A percentile compares a stretch with the other conserved stretches of the same genome.
Conservation (phyloP, 441 rosid genomes). For the Biscutella laevigata region DNA sequence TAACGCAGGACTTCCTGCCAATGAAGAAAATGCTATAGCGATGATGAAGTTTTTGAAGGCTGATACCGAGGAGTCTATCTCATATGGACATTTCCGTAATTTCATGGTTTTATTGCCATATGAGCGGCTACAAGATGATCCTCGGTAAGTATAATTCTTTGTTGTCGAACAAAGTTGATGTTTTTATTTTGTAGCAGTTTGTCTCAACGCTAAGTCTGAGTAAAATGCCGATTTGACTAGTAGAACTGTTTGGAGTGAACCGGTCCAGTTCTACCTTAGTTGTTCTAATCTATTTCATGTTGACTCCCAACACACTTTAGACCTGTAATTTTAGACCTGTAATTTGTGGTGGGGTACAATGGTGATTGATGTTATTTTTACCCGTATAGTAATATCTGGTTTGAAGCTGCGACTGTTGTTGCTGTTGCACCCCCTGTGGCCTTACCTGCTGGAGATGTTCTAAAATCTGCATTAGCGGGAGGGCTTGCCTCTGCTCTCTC, state of each 20-base stretch:
- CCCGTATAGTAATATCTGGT: constrained; percentile 73
- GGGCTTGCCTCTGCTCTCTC: constrained; percentile 94
- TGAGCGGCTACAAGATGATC: constrained; percentile 88
- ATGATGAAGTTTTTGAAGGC: constrained; percentile 91
- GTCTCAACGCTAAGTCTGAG: neutral
- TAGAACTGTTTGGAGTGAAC: constrained; percentile 6
- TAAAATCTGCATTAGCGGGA: constrained; percentile 93
- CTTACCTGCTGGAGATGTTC: constrained; percentile 78
- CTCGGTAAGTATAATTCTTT: constrained; percentile 49
- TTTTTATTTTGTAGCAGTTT: neutral
- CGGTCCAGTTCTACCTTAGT: neutral
- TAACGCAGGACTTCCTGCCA: constrained; percentile 93
- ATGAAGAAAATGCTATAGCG: constrained; percentile 89
- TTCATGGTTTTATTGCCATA: constrained; percentile 94
- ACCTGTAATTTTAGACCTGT: neutral
- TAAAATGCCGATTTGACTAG: neutral
- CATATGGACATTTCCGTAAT: constrained; percentile 94
- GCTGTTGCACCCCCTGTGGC: constrained; percentile 92
- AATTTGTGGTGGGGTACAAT: neutral
- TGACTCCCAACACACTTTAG: neutral
- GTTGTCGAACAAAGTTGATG: neutral
- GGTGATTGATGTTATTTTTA: constrained; percentile 6
- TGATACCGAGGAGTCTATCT: constrained; percentile 83
- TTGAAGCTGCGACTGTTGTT: constrained; percentile 94
- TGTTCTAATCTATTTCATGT: neutral